phyloP scores from a whole-genome alignment of 2,329 filamentous ascomycete species.

The Podosphaera xanthii region DNA sequence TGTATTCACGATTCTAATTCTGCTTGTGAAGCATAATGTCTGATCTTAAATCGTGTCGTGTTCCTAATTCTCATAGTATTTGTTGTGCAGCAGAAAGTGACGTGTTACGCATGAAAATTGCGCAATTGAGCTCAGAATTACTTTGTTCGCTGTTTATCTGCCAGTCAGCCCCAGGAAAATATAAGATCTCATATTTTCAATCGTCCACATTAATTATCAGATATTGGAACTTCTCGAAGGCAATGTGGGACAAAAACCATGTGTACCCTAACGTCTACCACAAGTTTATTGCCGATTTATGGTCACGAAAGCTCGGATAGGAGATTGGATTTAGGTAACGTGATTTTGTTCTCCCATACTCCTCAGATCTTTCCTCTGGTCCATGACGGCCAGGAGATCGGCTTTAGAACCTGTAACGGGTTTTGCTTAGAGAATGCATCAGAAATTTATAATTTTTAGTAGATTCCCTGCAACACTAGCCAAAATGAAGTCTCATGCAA shows the following conservation, averaged over 20 bases:
- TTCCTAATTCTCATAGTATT: too few relatives aligned
- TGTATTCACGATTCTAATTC: too few relatives aligned
- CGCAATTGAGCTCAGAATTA: too few relatives aligned
- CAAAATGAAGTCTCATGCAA: neutral
- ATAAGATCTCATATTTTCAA: neutral
- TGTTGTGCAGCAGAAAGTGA: too few relatives aligned
- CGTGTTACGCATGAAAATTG: too few relatives aligned
- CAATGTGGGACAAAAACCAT: neutral
- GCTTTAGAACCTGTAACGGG: neutral
- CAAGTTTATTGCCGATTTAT: neutral
- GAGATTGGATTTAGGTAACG: neutral
- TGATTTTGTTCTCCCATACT: neutral
- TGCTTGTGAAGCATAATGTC: too few relatives aligned
- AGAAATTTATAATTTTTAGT: neutral
- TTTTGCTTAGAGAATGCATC: neutral
- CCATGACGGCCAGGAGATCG: too few relatives aligned
- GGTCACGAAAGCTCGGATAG: neutral
- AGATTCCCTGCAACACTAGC: neutral
- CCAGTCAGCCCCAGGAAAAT: too few relatives aligned
- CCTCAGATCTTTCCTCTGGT: neutral
- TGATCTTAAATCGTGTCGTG: too few relatives aligned
- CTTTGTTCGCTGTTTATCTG: too few relatives aligned
- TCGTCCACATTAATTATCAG: neutral
- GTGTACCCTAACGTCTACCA: neutral
- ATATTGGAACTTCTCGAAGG: neutral